Evolutionary conservation across 805 yeast species (phyloP), one percentile per base, ranked within the genome.

Genomic region (Cyberlindnera galapagoensis): DNA sequence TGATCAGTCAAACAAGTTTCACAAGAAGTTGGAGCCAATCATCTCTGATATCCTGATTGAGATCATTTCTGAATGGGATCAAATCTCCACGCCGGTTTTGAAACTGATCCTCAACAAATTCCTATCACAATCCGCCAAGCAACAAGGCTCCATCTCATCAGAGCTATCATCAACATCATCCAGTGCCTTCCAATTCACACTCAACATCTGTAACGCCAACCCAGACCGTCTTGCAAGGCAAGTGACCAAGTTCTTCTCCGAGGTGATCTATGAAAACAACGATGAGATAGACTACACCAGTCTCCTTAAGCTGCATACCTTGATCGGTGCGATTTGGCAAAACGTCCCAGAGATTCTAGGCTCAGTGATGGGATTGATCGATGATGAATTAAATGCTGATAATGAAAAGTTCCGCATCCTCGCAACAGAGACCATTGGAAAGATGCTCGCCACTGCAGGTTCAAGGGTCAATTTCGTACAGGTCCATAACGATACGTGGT

Each of bases 171-270:
- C 45, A 3, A 35, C 51, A 8, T 35, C 41, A 10, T 33, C 49
- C 2, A 75, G 82, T 2, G 82, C 81, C 0, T 78, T 80, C 50
- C 71, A 69, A 24, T 68, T 85, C 44, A 74, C 87, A 6, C 51
- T 80, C 22, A 63, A 71, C 10, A 67, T 87, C 3, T 85, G 95
- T 50, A 77, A 74, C 36, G 62, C 74, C 1, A 82, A 83, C 44
- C 54, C 76, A 2, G 94, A 82, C 40, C 66, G 86, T 39, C 66
- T 87, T 68, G 73, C 90, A 11, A 69, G 94, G 42, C 74, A 75
- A 39, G 63, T 84, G 21, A 80, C 94, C 3, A 87, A 79, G 50
- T 80, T 78, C 44, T 82, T 85, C 42, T 78, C 94, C 0, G 95
- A 86, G 46, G 65, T 76, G 38, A 52, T 86, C 8, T 77, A 77